These are phyloP conservation scores for Vickermania ingenoplastis DNA, from an alignment of 208 protist genomes.

Conservation along the genomic window DNA sequence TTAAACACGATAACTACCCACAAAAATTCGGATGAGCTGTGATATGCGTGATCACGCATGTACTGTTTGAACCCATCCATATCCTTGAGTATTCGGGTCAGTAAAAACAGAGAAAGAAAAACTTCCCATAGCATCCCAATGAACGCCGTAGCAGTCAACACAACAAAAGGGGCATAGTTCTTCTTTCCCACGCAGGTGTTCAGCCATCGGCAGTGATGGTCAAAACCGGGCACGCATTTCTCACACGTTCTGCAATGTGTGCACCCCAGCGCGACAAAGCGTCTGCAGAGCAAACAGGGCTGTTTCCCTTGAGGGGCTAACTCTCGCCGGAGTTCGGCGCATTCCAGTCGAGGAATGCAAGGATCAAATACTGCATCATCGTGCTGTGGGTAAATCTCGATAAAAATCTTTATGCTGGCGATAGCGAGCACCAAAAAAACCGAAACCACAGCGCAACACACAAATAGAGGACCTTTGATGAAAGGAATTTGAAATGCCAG, in stretches of 20 bases:
- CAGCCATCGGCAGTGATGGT: slow-evolving; percentile 90
- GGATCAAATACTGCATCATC: slow-evolving; percentile 56
- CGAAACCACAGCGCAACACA: slow-evolving; percentile 41
- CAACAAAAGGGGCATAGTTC: slow-evolving; percentile 75
- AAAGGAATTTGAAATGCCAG: slow-evolving; percentile 65
- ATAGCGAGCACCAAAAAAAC: slow-evolving; percentile 20
- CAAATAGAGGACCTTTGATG: slow-evolving; percentile 26
- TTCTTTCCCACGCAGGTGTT: slow-evolving; percentile 73
- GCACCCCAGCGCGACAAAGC: slow-evolving; percentile 52
- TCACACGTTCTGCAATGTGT: slow-evolving; percentile 89
- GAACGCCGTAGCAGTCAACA: slow-evolving; percentile 55
- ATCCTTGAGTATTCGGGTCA: slow-evolving; percentile 32
- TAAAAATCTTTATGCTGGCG: slow-evolving; percentile 38
- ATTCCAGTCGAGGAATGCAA: slow-evolving; percentile 36
- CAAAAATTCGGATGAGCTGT: slow-evolving; percentile 27
- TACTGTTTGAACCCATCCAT: slow-evolving; percentile 16
- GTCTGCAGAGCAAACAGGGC: slow-evolving; percentile 74
- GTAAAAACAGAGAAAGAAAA: slow-evolving; percentile 47
- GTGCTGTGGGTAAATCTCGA: slow-evolving; percentile 63
- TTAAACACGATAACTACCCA: slow-evolving; percentile 40
- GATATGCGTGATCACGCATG: slow-evolving; percentile 36
- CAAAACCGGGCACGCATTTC: slow-evolving; percentile 85
- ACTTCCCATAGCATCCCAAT: slow-evolving; percentile 49
- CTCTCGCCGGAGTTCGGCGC: slow-evolving; percentile 37
- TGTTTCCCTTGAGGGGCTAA: slow-evolving; percentile 28